These are phyloP conservation scores for Hibiscus mutabilis DNA, from an alignment of 345 rosid genomes.

Conservation along the genomic window DNA sequence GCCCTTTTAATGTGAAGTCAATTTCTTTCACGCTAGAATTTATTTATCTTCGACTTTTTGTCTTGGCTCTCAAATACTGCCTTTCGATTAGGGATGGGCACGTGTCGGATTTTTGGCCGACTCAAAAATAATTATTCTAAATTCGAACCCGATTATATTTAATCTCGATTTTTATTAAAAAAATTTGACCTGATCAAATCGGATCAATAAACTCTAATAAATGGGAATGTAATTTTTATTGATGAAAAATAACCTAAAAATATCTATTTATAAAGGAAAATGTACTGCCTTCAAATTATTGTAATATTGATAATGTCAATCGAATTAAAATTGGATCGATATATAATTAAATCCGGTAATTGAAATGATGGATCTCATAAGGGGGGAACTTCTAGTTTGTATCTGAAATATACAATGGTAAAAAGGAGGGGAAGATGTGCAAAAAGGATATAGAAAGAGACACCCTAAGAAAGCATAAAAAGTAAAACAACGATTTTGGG, in stretches of 20 bases:
- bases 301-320: no score
- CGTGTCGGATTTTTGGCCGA: no score
- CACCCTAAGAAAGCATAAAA: constrained; percentile 5
- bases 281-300: not conserved
- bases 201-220: no score
- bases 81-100: not conserved
- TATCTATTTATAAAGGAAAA: no score
- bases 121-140: no score
- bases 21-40: not conserved
- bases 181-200: no score
- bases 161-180: no score
- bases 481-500: not conserved
- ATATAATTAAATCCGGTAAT: not conserved
- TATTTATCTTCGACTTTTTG: not conserved
- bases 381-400: not conserved
- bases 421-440: not conserved
- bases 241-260: no score
- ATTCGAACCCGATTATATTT: no score
- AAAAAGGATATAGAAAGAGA: not conserved
- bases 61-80: not conserved
- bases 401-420: not conserved
- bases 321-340: no score
- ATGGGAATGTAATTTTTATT: no score
- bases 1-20: not conserved
- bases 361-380: not conserved